Evolutionary conservation across 352 stramenopile genomes (phyloP), one percentile per base, ranked within the genome.

Genomic region (Pythium biforme): DNA sequence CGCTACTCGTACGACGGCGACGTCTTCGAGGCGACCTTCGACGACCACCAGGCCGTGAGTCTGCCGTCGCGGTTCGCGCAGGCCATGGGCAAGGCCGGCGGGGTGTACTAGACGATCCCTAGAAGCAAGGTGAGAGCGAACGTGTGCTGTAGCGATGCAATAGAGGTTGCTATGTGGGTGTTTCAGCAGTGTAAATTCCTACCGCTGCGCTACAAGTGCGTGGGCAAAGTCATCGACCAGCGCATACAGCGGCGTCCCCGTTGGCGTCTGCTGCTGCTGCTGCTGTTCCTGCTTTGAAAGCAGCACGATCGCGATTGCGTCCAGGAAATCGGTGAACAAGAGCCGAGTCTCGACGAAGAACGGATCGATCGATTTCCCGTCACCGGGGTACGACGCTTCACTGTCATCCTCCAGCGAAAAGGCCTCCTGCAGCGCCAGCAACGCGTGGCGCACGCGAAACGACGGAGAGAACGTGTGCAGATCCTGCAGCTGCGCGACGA

Each of bases 11-110:
- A 81, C 63, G 74, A 85, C 46, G 79, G 74, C 27, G 65, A 78
- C 31, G 81, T 94, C 49, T 94, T 90, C 49, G 85, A 94, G 72
- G 85, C 81, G 22, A 92, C 85, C 12, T 94, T 92, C 49, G 77
- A 86, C 39, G 85, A 94, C 60, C 59, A 84, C 14, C 81, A 92
- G 62, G 75, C 66, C 10, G 83, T 94, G 12, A 74, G 73, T 51
- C 72, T 94, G 64, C 85, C 85, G 41, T 92, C 85, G 23, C 75
- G 79, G 19, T 89, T 83, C 31, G 85, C 85, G 9, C 81, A 87
- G 45, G 62, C 58, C 47, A 94, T 94, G 85, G 85, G 85, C 6
- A 56, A 74, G 1, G 73, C 77, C 12, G 84, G 81, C n/a, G 68
- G 70, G 46, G 77, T 93, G 43, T 88, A 82, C 69, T 93, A 71